phyloP scores from a whole-genome alignment of 306 rosid genomes.

The Notholithocarpus densiflorus region DNA sequence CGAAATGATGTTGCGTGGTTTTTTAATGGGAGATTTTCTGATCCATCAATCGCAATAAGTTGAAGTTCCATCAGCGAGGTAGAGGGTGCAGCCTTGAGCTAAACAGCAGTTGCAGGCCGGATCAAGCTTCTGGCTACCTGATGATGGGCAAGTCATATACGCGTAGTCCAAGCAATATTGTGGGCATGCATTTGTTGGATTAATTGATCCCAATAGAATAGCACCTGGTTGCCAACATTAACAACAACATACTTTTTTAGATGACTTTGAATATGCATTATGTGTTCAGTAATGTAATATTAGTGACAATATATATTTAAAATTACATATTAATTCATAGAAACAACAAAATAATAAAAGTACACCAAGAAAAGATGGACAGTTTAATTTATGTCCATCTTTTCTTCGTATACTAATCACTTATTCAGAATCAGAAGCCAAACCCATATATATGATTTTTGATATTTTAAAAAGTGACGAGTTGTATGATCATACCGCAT shows the following conservation, averaged over 20 bases:
- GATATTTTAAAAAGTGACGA: background rate
- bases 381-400: too few relatives aligned
- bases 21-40: too few relatives aligned
- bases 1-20: too few relatives aligned
- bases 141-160: slow-evolving; percentile 52
- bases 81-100: slow-evolving; percentile 42
- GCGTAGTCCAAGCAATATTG: background rate
- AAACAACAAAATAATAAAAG: too few relatives aligned
- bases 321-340: too few relatives aligned
- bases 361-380: too few relatives aligned
- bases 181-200: background rate
- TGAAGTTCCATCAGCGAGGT: slow-evolving; percentile 23
- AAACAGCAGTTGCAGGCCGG: slow-evolving; percentile 45
- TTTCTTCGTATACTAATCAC: too few relatives aligned
- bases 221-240: slow-evolving; percentile 7
- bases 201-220: slow-evolving; percentile 3
- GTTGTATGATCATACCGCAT: background rate
- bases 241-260: background rate
- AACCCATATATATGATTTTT: too few relatives aligned
- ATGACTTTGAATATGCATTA: too few relatives aligned
- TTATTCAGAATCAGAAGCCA: too few relatives aligned
- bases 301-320: too few relatives aligned
- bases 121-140: slow-evolving; percentile 24
- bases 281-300: too few relatives aligned
- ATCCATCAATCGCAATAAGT: background rate